A percentile compares a stretch with the other conserved stretches of the same genome.
Conservation (phyloP, 768 basidiomycete species). For the Boletus speciosus region DNA sequence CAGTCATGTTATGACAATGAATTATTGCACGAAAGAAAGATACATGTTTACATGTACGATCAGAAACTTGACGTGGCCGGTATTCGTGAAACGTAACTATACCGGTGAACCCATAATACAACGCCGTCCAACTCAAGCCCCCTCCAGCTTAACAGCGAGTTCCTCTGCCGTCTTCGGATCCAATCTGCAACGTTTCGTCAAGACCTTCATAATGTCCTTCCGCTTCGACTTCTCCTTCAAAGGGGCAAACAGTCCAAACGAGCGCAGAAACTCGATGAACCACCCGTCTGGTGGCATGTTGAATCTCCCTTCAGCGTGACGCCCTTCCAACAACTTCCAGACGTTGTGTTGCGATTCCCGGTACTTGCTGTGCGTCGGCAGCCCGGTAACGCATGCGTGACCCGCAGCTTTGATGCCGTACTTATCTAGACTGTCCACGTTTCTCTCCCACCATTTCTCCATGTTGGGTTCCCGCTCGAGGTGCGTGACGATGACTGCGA, state of each 20-base stretch:
- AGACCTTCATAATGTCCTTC: constrained; percentile 23
- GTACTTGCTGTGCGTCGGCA: constrained; percentile 29
- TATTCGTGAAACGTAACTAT: not conserved
- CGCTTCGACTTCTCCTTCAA: constrained; percentile 21
- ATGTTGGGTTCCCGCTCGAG: constrained; percentile 35
- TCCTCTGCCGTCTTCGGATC: constrained; percentile 17
- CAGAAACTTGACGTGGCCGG: not conserved
- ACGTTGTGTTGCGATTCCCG: constrained; percentile 20
- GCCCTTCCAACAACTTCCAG: constrained; percentile 10
- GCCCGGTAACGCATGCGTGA: constrained; percentile 37
- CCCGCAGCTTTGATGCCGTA: constrained; percentile 26
- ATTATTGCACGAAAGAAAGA: not conserved
- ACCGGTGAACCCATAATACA: not conserved
- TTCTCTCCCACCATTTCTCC: constrained; percentile 36
- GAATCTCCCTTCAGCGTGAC: constrained; percentile 16
- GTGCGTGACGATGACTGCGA: constrained; percentile 36
- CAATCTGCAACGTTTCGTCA: constrained; percentile 31
- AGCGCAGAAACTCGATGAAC: constrained; percentile 23
- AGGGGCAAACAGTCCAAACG: constrained; percentile 23
- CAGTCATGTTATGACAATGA: not conserved
- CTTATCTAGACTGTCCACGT: constrained; percentile 19
- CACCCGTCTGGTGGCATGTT: constrained; percentile 27
- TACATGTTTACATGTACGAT: constrained; percentile 7
- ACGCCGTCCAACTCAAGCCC: not conserved
- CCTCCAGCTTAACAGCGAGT: constrained; percentile 19